phyloP scores from a whole-genome alignment of 2,329 filamentous ascomycete species.

The Cordyceps cateniannulata region DNA sequence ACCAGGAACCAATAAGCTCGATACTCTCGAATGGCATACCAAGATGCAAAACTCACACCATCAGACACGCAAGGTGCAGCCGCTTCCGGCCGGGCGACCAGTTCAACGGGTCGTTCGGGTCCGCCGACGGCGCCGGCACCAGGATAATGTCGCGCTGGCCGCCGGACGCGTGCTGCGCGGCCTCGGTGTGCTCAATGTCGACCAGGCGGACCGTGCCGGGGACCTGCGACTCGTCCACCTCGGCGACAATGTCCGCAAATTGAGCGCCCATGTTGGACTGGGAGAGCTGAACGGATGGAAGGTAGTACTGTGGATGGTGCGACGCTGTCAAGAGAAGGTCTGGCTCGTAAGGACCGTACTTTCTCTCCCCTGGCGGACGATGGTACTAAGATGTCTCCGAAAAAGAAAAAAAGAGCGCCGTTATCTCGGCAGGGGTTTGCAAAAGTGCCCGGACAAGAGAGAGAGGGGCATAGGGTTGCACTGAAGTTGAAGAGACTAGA shows the following conservation, averaged over 20 bases:
- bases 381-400: too few species aligned
- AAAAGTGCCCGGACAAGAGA: not conserved
- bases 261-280: not conserved
- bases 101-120: slow-evolving; percentile 48
- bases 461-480: not conserved
- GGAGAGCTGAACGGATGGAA: too few species aligned
- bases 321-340: not conserved
- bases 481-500: not conserved
- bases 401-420: not conserved
- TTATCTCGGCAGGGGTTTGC: not conserved
- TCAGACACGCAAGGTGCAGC: slow-evolving; percentile 22
- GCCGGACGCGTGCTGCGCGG: slow-evolving; percentile 25
- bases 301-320: too few species aligned
- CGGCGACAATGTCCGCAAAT: not conserved
- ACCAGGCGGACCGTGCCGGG: slow-evolving; percentile 37
- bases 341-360: too few species aligned
- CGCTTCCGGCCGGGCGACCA: slow-evolving; percentile 31
- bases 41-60: slow-evolving; percentile 21
- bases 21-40: not conserved
- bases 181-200: slow-evolving; percentile 28
- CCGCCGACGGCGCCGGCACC: slow-evolving; percentile 41
- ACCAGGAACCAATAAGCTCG: too few species aligned
- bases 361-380: too few species aligned
- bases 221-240: slow-evolving; percentile 16
- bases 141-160: slow-evolving; percentile 37